Base-by-base conservation (phyloP, 352 stramenopile genomes). In the Pythium folliculosum region DNA sequence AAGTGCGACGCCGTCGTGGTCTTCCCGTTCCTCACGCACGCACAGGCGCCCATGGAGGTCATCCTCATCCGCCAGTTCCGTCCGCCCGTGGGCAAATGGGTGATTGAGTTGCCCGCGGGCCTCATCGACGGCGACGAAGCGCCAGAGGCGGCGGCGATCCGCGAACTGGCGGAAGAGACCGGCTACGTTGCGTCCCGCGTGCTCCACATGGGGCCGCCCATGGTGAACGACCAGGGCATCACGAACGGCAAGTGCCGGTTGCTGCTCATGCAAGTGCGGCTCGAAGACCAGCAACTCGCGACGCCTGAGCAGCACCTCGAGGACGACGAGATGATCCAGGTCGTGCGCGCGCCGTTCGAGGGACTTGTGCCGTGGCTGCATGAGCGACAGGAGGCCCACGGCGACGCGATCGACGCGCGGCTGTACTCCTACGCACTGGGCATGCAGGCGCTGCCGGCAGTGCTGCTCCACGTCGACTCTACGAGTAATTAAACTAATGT, bases 31-130 rank as follows among this genome's bases (percentile, higher is more conserved):
- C 68, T 92, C 22, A 88, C 75, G 35, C 72, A 71, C 10, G 51
- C 49, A 45, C 56, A 67, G 22, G 57, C 63, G 6, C 69, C 69
- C 17, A 77, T 63, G 3, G 73, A 71, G 10, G 83, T 89, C 47
- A 75, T 98, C 23, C 70, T 97, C 44, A 95, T 98, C 58, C 84
- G 90, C 37, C 94, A 98, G 70, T 98, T 95, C 68, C 88, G 94
- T 16, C 92, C 92, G 19, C 86, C 92, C 3, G 81, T 92, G 6
- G 83, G 83, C 53, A 79, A 84, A 47, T 95, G 85, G 75, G 94
- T 95, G 23, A 69, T 98, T 47, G 92, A 98, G 73, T 81, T 98
- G 17, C 92, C 92, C 1, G 92, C 92, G 12, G 92, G 94, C 16
- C 81, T 98, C 23, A 97, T 98, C 69, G 94, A 98, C 69, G 69